Evolutionary conservation across 2,329 filamentous ascomycete genomes (phyloP).

Genomic region (Orbilia oligospora): DNA sequence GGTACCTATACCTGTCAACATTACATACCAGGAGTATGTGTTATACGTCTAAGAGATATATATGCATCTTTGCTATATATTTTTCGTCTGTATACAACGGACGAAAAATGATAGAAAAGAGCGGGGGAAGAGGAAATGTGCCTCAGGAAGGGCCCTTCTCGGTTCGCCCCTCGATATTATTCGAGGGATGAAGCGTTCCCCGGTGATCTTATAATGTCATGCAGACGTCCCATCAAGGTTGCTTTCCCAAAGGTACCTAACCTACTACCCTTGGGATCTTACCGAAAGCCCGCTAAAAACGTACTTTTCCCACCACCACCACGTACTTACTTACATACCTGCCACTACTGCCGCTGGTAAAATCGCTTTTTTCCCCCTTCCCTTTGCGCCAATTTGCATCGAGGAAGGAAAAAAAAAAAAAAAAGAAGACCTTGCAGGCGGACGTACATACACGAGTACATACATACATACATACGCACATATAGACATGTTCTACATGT

Average conservation of each 20-base stretch:
- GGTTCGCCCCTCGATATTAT: constrained; percentile 9
- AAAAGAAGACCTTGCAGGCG: constrained; percentile 14
- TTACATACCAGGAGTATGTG: neutral
- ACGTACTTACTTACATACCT: too few species aligned
- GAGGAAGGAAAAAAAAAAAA: neutral
- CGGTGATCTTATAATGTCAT: constrained; percentile 60
- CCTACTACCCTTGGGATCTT: constrained; percentile 50
- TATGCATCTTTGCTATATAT: neutral
- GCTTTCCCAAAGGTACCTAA: constrained; percentile 44
- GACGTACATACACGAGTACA: constrained; percentile 1
- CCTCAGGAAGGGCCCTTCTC: neutral
- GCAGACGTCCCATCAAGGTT: constrained; percentile 60
- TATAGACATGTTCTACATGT: neutral
- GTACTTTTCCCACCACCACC: constrained; percentile 43
- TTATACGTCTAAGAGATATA: neutral
- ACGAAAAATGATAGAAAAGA: neutral
- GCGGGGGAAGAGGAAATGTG: neutral
- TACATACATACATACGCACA: neutral
- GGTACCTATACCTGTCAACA: neutral
- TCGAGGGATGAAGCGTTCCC: constrained; percentile 36
- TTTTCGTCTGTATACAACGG: constrained; percentile 1
- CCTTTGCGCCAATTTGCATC: constrained; percentile 54
- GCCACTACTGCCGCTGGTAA: constrained; percentile 19
- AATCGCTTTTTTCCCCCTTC: constrained; percentile 14
- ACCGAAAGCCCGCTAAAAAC: constrained; percentile 59